Percentiles rank a stretch among this genome's conserved stretches.
phyloP scores from a whole-genome alignment of 345 rosid genomes.

The Populus ilicifolia region DNA sequence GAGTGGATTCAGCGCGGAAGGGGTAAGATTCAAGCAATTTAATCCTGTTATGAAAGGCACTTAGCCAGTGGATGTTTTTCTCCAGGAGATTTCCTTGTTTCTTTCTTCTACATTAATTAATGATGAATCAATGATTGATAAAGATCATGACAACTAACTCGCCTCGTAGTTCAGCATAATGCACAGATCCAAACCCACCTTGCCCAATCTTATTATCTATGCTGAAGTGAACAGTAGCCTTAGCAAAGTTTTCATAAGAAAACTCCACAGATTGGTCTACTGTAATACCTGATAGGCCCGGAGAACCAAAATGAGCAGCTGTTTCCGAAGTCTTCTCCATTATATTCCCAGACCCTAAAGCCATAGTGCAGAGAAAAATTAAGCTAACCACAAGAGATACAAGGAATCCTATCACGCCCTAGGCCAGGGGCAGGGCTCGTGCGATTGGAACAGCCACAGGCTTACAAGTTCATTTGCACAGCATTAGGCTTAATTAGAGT shows the following conservation, averaged over 20 bases:
- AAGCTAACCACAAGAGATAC: background rate
- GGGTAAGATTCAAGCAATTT: background rate
- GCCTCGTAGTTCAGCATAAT: constrained; percentile 86
- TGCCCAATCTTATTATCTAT: constrained; percentile 78
- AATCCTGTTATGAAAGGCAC: background rate
- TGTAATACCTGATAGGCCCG: constrained; percentile 55
- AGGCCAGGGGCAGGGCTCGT: no score
- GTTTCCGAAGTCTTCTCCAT: constrained; percentile 23
- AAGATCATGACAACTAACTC: constrained; percentile 44
- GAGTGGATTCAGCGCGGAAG: no score
- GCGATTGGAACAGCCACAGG: no score
- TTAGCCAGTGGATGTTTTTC: no score
- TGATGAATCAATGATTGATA: constrained; percentile 3
- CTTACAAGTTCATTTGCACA: no score
- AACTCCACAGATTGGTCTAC: constrained; percentile 88
- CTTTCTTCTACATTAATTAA: background rate
- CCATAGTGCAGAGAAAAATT: background rate
- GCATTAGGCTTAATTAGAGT: no score
- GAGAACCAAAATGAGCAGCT: constrained; percentile 24
- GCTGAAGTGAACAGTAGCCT: constrained; percentile 81
- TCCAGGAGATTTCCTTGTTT: background rate
- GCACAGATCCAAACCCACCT: constrained; percentile 92
- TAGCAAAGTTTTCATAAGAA: constrained; percentile 80
- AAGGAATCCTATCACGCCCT: no score
- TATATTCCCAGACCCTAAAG: constrained; percentile 15